Base-by-base conservation (phyloP, 1,284 basidiomycete species). In the Rhodotorula sp. region DNA sequence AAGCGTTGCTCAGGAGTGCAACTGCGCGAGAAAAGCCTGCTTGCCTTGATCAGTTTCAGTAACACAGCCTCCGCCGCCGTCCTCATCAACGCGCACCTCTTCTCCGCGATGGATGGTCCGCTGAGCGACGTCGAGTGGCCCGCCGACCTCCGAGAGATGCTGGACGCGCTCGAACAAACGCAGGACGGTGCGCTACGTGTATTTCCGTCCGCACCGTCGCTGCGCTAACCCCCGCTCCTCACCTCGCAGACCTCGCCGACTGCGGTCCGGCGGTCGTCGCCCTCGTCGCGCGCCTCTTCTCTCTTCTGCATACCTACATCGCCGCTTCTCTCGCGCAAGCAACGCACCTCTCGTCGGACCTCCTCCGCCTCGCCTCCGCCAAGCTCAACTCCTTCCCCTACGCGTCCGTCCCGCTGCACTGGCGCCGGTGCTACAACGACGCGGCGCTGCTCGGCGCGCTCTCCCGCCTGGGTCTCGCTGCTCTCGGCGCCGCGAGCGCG, bases 371-470 rank as follows among this genome's bases (percentile, higher is more conserved):
- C 3, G 82, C 84, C 7, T 71, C 84, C 60, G 80, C 83, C 19
- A 79, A 82, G 44, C 82, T 86, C 74, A 78, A 81, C 51, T 71
- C 81, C 0, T 80, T 80, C 56, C 81, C 81, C 2, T 86, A 83
- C 77, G 76, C 80, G 44, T 62, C 74, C 22, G 84, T 86, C 10
- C 77, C 80, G 0, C 44, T 59, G 0, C 66, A 74, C 41, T 84
- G 83, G 81, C 78, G 85, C 19, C 69, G 80, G 12, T 77, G 84
- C 37, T 85, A 85, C 73, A 83, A 84, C 32, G 85, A 86, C 69
- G 77, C 81, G 0, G 77, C 78, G 0, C 64, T 85, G 1, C 72
- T 83, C 13, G 34, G 37, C 8, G 74, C 73, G 61, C 21, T 75
- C 67, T 21, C 68, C 64, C 37, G 77, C 72, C 37, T 68, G 79